Base-by-base conservation (phyloP, 2,329 filamentous ascomycete genomes). In the Chaetomium globosum region DNA sequence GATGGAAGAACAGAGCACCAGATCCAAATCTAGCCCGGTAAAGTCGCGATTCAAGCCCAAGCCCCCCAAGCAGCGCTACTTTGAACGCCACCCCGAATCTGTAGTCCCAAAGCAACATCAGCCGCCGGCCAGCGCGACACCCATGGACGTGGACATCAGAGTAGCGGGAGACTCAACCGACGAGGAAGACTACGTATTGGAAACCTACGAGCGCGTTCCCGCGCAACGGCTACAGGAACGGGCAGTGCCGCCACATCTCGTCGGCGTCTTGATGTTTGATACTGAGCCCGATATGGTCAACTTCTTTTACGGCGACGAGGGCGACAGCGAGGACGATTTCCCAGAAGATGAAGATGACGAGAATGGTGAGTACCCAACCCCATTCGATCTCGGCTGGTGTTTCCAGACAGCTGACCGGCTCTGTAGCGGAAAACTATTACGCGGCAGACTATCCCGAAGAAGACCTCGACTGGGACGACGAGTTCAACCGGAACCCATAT, bases 381-480 rank as follows among this genome's bases (percentile, higher is more conserved):
- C 2, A 49, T 49, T 13, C 33, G 39, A 19, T 13, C n/a, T 46
- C 21, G 19, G 7, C 8, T 30, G 26, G 21, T 23, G 13, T 39
- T 26, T 39, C 43, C 36, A 36, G 12, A 9, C 2, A 21, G 31
- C 65, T 64, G 23, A 66, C 61, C 4, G 28, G 26, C n/a, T 12
- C 39, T 51, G n/a, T 66, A 88, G 89, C 90, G 43, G 90, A 93
- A 74, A 89, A 92, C 72, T 88, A 92, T 76, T 92, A 93, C 73
- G 87, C 87, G 3, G 88, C 89, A 61, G 90, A 93, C 74, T 93
- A 93, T 70, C 90, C 90, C 0, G 90, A 93, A 67, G 90, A 93
- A 61, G 90, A 93, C 74, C 83, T 92, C 16, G 88, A 86, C 53
- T 88, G 86, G 19, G 89, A 92, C 70, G 87, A 90, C 69, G 87